Evolutionary conservation across 2,329 filamentous ascomycete species (phyloP).

Genomic region (Conoideocrella luteorostrata): DNA sequence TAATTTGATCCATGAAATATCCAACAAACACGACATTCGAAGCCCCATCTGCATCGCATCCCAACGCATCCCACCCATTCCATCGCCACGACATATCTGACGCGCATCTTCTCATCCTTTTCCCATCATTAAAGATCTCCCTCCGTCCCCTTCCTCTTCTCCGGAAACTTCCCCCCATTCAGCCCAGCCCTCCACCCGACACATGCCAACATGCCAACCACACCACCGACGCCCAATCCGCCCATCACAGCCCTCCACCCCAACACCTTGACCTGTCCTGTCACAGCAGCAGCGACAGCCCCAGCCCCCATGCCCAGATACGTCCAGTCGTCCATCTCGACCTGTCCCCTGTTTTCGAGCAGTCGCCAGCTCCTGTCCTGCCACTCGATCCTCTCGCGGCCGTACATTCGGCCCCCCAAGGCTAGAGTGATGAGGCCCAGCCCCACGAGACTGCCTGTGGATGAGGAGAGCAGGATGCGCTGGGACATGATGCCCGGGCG

Average conservation of each 20-base stretch:
- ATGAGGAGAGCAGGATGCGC: constrained; percentile 31
- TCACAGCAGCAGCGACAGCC: constrained; percentile 25
- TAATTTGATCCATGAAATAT: too few species aligned
- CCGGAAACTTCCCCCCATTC: constrained; percentile 34
- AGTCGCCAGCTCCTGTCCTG: constrained; percentile 57
- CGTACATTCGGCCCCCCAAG: constrained; percentile 45
- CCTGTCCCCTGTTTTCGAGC: constrained; percentile 50
- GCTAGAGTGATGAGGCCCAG: constrained; percentile 36
- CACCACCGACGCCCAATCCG: constrained; percentile 40
- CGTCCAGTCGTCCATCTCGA: constrained; percentile 51
- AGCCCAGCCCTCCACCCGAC: constrained; percentile 44
- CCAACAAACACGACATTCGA: too few species aligned
- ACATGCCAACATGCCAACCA: constrained; percentile 42
- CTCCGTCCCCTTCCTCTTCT: constrained; percentile 16
- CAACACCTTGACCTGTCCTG: constrained; percentile 19
- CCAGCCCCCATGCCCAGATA: constrained; percentile 34
- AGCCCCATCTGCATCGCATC: too few species aligned
- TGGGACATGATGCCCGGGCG: constrained; percentile 19
- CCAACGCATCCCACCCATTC: too few species aligned
- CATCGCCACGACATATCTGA: too few species aligned
- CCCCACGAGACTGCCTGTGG: constrained; percentile 38
- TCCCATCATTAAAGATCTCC: constrained; percentile 6
- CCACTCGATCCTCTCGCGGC: constrained; percentile 56
- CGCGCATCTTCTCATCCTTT: too few species aligned
- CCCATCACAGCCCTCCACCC: constrained; percentile 37